These are phyloP conservation scores for Tinospora cordifolia DNA, from an alignment of 164 flowering plant genomes.

Conservation along the genomic window DNA sequence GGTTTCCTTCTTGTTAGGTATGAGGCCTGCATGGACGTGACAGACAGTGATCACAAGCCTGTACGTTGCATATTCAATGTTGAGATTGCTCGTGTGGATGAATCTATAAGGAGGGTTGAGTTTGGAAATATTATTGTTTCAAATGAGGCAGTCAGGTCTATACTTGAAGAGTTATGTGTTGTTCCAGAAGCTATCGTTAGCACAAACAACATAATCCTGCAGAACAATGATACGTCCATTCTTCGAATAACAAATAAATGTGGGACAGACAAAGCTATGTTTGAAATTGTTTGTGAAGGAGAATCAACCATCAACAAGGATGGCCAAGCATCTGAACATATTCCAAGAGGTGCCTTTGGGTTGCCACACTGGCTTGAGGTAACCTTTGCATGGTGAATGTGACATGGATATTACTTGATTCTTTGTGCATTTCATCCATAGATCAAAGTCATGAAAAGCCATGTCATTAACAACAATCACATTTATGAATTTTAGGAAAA, in stretches of 20 bases:
- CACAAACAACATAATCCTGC: constrained; percentile 59
- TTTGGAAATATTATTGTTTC: constrained; percentile 54
- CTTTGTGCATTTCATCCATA: not conserved
- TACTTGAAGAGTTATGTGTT: constrained; percentile 37
- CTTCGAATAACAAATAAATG: constrained; percentile 67
- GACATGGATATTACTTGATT: not conserved
- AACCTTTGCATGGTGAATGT: constrained; percentile 8
- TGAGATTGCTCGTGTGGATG: constrained; percentile 64
- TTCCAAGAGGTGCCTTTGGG: constrained; percentile 53
- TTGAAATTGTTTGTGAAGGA: constrained; percentile 64
- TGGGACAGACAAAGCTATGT: constrained; percentile 40
- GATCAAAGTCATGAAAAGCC: not conserved
- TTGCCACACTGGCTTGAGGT: constrained; percentile 99
- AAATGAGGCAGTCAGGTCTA: constrained; percentile 44
- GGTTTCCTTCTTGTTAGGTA: constrained; percentile 41
- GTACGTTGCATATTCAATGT: constrained; percentile 69
- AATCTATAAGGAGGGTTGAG: constrained; percentile 65
- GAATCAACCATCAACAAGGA: constrained; percentile 48
- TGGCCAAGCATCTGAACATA: constrained; percentile 39
- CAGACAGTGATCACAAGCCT: constrained; percentile 97
- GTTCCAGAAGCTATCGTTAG: constrained; percentile 77
- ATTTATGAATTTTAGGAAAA: not conserved
- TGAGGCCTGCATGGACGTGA: constrained; percentile 95
- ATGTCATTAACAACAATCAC: not conserved
- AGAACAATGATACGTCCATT: constrained; percentile 54